Percentiles rank a stretch among this genome's conserved stretches.
Evolutionary conservation across 768 basidiomycete genomes (phyloP).

Genomic region (Saitozyma sp.): DNA sequence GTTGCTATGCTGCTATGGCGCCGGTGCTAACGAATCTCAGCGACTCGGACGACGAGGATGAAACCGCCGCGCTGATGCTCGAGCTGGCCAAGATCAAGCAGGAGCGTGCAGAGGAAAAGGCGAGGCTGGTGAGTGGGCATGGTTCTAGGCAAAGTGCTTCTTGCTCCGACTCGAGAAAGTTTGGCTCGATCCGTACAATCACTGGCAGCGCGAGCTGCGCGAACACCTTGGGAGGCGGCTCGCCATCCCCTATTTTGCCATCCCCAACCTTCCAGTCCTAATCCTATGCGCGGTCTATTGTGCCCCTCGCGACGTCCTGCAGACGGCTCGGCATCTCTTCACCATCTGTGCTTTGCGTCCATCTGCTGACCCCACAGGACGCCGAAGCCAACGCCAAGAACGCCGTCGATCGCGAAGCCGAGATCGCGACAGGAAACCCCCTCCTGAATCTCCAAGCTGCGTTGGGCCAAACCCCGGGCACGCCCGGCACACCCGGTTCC

Average conservation of each 20-base stretch:
- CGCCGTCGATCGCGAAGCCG: constrained; percentile 64
- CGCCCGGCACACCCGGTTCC: constrained; percentile 28
- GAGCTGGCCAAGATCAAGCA: constrained; percentile 99
- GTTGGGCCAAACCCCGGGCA: constrained; percentile 67
- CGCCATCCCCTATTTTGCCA: no score
- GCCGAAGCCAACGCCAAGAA: constrained; percentile 67
- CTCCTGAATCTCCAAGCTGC: constrained; percentile 88
- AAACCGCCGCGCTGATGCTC: constrained; percentile 87
- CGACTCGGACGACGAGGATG: constrained; percentile 73
- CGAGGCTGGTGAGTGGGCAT: constrained; percentile 55
- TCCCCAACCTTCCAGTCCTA: neutral
- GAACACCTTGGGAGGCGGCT: no score
- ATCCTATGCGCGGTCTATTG: neutral
- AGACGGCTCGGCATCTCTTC: neutral
- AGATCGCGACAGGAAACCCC: constrained; percentile 84
- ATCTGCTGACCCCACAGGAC: constrained; percentile 57
- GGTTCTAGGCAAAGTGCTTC: no score
- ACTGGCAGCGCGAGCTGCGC: no score
- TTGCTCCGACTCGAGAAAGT: neutral
- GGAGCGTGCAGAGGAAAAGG: constrained; percentile 91
- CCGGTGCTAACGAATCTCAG: no score
- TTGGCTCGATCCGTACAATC: neutral
- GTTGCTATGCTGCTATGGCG: constrained; percentile 25
- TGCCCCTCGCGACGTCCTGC: no score
- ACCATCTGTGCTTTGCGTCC: neutral